A percentile compares a stretch with the other conserved stretches of the same genome.
phyloP scores from a whole-genome alignment of 148 eudicot species.

The Cornus kousa region DNA sequence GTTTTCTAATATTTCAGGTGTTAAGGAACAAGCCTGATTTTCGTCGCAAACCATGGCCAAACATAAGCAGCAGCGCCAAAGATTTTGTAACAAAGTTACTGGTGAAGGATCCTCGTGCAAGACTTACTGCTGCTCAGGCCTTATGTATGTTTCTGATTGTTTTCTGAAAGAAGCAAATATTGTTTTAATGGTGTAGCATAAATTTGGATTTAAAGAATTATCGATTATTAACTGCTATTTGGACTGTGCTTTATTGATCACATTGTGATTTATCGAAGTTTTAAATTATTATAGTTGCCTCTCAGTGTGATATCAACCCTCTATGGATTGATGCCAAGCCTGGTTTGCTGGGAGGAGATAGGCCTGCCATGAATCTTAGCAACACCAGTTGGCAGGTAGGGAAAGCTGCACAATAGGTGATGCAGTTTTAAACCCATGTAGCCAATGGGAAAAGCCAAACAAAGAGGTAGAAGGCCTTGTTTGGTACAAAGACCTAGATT shows the following conservation, averaged over 20 bases:
- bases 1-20: conserved; percentile 44
- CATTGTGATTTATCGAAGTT: not conserved
- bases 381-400: not conserved
- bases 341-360: too few relatives aligned
- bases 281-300: not conserved
- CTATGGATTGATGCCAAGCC: too few relatives aligned
- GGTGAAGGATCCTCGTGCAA: conserved; percentile 86
- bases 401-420: not conserved
- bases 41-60: conserved; percentile 94
- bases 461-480: not conserved
- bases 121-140: conserved; percentile 97
- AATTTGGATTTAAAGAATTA: not conserved
- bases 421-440: not conserved
- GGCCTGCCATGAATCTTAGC: not conserved
- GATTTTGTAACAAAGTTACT: conserved; percentile 83
- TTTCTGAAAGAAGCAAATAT: conserved; percentile 8
- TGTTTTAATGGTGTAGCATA: not conserved
- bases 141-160: conserved; percentile 60
- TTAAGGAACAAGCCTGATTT: conserved; percentile 94
- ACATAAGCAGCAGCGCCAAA: conserved; percentile 73
- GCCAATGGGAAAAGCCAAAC: not conserved
- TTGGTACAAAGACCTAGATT: too few relatives aligned
- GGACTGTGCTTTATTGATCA: not conserved
- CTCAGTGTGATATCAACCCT: not conserved
- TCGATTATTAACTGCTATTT: not conserved